phyloP scores from a whole-genome alignment of 352 stramenopile species.

The Halophytophthora polymorphica region DNA sequence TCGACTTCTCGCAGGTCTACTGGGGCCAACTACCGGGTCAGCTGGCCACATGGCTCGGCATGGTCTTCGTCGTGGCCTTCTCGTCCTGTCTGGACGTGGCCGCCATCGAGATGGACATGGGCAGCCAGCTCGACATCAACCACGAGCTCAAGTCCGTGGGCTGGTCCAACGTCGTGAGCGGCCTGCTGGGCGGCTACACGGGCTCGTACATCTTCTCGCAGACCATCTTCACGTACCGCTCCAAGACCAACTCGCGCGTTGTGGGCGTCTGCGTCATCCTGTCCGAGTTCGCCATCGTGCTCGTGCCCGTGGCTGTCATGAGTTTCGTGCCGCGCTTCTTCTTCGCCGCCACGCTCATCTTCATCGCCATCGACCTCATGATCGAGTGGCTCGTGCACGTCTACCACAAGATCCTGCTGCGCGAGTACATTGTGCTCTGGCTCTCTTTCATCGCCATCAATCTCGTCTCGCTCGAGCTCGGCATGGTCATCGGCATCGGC shows the following conservation, averaged over 20 bases:
- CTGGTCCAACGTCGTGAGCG: conserved; percentile 95
- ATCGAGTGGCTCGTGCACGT: conserved; percentile 94
- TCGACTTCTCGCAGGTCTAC: conserved; percentile 90
- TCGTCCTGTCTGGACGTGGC: conserved; percentile 96
- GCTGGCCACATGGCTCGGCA: conserved; percentile 90
- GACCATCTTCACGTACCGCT: conserved; percentile 97
- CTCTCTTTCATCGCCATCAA: conserved; percentile 94
- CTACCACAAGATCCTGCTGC: conserved; percentile 74
- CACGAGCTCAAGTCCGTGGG: conserved; percentile 93
- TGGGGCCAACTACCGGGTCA: conserved; percentile 89
- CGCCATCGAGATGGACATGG: conserved; percentile 97
- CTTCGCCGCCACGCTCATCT: conserved; percentile 96
- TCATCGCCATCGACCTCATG: conserved; percentile 97
- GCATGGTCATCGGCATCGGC: conserved; percentile 92
- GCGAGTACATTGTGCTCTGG: conserved; percentile 93
- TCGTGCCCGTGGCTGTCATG: conserved; percentile 93
- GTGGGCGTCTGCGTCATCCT: conserved; percentile 90
- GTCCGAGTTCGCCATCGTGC: conserved; percentile 83
- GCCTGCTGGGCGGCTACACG: conserved; percentile 95
- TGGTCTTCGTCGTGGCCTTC: conserved; percentile 98
- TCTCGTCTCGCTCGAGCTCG: conserved; percentile 93
- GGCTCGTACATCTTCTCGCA: conserved; percentile 99
- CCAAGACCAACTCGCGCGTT: conserved; percentile 86
- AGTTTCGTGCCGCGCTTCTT: conserved; percentile 96
- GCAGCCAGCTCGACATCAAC: conserved; percentile 93